phyloP scores from a whole-genome alignment of 371 early-diverging fungal genomes.

The Mortierella sp. region DNA sequence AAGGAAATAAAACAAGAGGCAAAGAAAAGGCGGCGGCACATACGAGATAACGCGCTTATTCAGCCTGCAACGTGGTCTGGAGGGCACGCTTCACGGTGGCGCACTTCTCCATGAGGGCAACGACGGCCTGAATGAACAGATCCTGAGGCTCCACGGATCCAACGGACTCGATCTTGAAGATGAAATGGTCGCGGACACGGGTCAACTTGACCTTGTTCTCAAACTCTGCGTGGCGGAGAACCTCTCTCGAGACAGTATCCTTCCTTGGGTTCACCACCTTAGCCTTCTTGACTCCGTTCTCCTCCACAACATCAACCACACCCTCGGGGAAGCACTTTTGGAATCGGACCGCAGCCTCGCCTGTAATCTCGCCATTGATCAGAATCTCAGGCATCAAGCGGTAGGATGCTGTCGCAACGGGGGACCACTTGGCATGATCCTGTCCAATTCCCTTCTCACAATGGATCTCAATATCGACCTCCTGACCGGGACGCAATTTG shows the following conservation, averaged over 20 bases:
- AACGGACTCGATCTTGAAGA: conserved; percentile 94
- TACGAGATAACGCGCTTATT: conserved; percentile 16
- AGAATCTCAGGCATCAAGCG: conserved; percentile 95
- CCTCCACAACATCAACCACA: conserved; percentile 86
- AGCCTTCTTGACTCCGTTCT: conserved; percentile 80
- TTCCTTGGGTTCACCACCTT: conserved; percentile 93
- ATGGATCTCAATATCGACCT: conserved; percentile 90
- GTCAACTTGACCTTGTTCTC: conserved; percentile 91
- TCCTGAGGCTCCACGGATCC: conserved; percentile 86
- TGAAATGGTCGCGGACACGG: conserved; percentile 96
- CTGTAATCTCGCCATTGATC: conserved; percentile 88
- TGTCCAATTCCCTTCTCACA: conserved; percentile 95
- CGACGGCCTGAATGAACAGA: conserved; percentile 82
- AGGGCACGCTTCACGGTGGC: conserved; percentile 68
- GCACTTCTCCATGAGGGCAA: conserved; percentile 88
- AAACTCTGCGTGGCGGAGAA: conserved; percentile 95
- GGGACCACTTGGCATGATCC: conserved; percentile 99
- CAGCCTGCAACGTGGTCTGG: conserved; percentile 40
- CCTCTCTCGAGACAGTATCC: conserved; percentile 97
- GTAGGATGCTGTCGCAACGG: conserved; percentile 98
- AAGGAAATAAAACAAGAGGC: neutral
- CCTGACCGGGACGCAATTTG: conserved; percentile 96
- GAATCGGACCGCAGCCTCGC: conserved; percentile 91
- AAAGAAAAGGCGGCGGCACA: neutral
- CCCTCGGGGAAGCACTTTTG: conserved; percentile 93